A percentile compares a stretch with the other conserved stretches of the same genome.
Evolutionary conservation across 169 alveolate species (phyloP).

Genomic region (Plasmodium vinckei): DNA sequence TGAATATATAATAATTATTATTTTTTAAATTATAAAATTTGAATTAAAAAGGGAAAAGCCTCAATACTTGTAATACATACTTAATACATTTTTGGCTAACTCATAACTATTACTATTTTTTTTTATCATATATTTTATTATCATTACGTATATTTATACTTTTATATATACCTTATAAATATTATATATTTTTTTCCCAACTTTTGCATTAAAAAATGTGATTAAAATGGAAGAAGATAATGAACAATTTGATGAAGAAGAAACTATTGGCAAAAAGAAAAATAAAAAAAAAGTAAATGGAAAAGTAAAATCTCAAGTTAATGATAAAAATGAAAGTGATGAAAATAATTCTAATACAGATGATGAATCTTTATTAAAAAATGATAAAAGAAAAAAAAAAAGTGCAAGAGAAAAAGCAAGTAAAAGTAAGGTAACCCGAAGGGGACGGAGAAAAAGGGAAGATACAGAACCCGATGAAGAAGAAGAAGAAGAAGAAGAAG

Average conservation of each 20-base stretch:
- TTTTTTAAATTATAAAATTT: too few relatives aligned
- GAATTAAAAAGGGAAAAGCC: too few relatives aligned
- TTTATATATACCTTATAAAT: too few relatives aligned
- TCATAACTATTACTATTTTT: too few relatives aligned
- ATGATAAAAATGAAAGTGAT: slow-evolving; percentile 18
- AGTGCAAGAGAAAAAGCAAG: slow-evolving; percentile 1
- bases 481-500: neutral
- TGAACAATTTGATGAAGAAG: slow-evolving; percentile 70
- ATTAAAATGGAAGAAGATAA: slow-evolving; percentile 36
- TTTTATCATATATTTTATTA: too few relatives aligned
- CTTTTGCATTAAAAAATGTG: slow-evolving; percentile 11
- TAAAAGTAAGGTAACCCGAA: neutral
- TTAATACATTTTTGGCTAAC: too few relatives aligned
- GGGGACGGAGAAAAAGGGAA: neutral
- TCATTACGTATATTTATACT: too few relatives aligned
- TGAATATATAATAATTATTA: too few relatives aligned
- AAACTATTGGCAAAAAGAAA: slow-evolving; percentile 31
- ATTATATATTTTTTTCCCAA: neutral
- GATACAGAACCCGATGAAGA: neutral
- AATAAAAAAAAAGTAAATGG: slow-evolving; percentile 12
- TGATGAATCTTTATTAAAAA: neutral
- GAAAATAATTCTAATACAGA: slow-evolving; percentile 9
- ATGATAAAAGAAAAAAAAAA: neutral
- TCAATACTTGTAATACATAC: too few relatives aligned
- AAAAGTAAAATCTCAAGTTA: slow-evolving; percentile 5